Evolutionary conservation across 2,329 filamentous ascomycete species (phyloP).

Genomic region (Fusarium kyushuense): DNA sequence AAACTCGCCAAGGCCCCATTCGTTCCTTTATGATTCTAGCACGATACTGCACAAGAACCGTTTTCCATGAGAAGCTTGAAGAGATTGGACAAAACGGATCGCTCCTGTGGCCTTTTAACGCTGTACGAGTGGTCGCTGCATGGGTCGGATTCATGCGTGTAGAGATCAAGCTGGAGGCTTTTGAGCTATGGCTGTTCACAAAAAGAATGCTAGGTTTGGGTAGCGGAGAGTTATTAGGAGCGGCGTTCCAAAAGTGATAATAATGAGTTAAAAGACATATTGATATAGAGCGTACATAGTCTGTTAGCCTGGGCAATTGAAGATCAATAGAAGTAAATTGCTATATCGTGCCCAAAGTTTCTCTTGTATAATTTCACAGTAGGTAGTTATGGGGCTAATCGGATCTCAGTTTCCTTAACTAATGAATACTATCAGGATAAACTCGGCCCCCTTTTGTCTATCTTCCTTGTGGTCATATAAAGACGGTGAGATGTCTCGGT

Average conservation of each 20-base stretch:
- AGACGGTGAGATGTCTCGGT: too few relatives aligned
- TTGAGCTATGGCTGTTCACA: slow-evolving; percentile 70
- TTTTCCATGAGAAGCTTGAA: slow-evolving; percentile 74
- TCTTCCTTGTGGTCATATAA: too few relatives aligned
- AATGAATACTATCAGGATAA: too few relatives aligned
- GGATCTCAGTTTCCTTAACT: too few relatives aligned
- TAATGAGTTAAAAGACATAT: slow-evolving; percentile 37
- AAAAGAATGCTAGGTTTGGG: slow-evolving; percentile 61
- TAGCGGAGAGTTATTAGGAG: slow-evolving; percentile 45
- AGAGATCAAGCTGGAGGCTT: slow-evolving; percentile 71
- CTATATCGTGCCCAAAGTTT: not conserved
- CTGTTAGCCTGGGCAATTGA: not conserved
- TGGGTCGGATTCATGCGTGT: slow-evolving; percentile 71
- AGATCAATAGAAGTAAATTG: slow-evolving; percentile 15
- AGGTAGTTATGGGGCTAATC: not conserved
- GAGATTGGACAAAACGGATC: slow-evolving; percentile 65
- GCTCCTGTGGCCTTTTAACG: slow-evolving; percentile 69
- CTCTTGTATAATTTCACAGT: not conserved
- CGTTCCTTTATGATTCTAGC: slow-evolving; percentile 76
- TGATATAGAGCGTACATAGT: slow-evolving; percentile 43
- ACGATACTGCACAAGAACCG: slow-evolving; percentile 74
- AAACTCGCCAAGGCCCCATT: slow-evolving; percentile 76
- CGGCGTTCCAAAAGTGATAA: slow-evolving; percentile 39
- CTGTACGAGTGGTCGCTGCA: slow-evolving; percentile 65
- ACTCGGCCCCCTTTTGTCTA: too few relatives aligned